These are phyloP conservation scores for Annulohypoxylon moriforme DNA, from an alignment of 495 filamentous ascomycete genomes.

Conservation along the genomic window DNA sequence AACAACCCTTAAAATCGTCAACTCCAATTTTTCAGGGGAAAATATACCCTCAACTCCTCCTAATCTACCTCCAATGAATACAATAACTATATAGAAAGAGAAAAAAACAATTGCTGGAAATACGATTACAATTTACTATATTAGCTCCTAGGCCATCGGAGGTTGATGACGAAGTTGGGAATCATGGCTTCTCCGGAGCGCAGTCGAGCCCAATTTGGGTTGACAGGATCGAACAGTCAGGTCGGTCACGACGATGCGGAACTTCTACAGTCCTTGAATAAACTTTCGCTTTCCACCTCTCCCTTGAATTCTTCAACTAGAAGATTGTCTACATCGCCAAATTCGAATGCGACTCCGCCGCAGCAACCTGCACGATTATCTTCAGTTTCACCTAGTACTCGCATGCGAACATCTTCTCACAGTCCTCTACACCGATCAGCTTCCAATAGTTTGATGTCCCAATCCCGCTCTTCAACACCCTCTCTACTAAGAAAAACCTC, in stretches of 20 bases:
- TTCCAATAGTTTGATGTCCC: slow-evolving; percentile 39
- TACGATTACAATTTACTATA: not conserved
- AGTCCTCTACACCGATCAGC: slow-evolving; percentile 63
- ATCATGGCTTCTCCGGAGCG: slow-evolving; percentile 45
- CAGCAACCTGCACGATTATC: slow-evolving; percentile 19
- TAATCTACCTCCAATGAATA: not conserved
- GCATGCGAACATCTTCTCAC: slow-evolving; percentile 52
- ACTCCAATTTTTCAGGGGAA: not conserved
- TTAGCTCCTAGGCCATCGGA: not conserved
- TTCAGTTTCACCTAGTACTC: slow-evolving; percentile 50
- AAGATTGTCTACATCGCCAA: slow-evolving; percentile 44
- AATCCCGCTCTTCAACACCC: slow-evolving; percentile 62
- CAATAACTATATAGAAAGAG: not conserved
- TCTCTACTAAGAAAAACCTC: slow-evolving; percentile 64
- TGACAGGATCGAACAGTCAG: slow-evolving; percentile 34
- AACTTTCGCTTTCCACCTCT: slow-evolving; percentile 54
- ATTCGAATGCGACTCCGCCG: slow-evolving; percentile 14
- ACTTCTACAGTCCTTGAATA: slow-evolving; percentile 55
- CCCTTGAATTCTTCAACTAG: slow-evolving; percentile 45
- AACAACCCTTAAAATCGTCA: not conserved
- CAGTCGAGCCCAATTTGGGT: slow-evolving; percentile 30
- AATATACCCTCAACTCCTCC: not conserved
- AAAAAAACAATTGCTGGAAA: not conserved
- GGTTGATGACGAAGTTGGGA: slow-evolving; percentile 24
- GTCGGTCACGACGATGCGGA: slow-evolving; percentile 43